Conservation (phyloP, 768 basidiomycete genomes). For the Mycena epipterygia region DNA sequence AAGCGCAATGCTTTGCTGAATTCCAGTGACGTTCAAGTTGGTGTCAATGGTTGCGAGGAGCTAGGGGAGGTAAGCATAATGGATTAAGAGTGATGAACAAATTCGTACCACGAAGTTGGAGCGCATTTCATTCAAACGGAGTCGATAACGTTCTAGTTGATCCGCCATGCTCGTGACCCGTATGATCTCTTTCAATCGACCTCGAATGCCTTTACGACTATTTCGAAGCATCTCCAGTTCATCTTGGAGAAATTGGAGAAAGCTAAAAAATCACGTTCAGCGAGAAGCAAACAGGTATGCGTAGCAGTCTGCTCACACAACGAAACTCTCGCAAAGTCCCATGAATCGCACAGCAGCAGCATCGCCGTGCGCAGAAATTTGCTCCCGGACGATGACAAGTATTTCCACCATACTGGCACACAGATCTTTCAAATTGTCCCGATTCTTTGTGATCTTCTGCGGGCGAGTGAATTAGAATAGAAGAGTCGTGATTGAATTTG, state of each 20-base stretch:
- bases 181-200: neutral
- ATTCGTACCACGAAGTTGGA: slow-evolving; percentile 2
- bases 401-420: slow-evolving; percentile 12
- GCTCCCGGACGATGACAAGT: neutral
- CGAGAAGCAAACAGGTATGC: neutral
- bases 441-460: slow-evolving; percentile 19
- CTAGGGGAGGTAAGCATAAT: neutral
- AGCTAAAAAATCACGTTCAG: neutral
- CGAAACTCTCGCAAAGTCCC: neutral
- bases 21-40: neutral
- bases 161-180: neutral
- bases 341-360: neutral
- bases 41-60: slow-evolving; percentile 1
- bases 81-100: neutral
- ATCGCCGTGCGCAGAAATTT: neutral
- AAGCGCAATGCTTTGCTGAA: neutral
- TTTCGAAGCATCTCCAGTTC: neutral
- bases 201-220: neutral
- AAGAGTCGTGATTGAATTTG: neutral
- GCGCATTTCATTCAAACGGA: neutral
- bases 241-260: neutral
- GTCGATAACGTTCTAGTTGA: neutral
- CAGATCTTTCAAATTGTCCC: slow-evolving; percentile 10
- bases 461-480: neutral
- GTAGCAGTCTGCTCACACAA: neutral